Evolutionary conservation across 768 basidiomycete species (phyloP), one percentile per base, ranked within the genome.

Genomic region (Udeniomyces megalosporus): DNA sequence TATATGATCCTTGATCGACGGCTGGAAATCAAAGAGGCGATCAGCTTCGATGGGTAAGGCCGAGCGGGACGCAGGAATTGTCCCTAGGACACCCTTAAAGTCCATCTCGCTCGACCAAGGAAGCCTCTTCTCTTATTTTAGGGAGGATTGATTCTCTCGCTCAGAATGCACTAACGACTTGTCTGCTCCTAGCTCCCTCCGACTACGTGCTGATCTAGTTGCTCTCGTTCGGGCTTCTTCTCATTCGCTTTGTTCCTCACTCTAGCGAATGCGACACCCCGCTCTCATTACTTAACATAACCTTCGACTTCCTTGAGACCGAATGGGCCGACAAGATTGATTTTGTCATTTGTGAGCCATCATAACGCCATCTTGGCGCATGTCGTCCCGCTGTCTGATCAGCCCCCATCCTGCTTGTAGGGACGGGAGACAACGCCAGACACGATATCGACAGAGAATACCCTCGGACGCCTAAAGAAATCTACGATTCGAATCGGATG

Each of bases 311-410:
- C 75, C 73, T 92, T 59, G 83, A 83, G 56, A 78, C 82, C 67
- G 79, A 86, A 65, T 91, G 87, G 88, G 80, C 83, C 46, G 77
- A 80, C 63, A 82, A 91, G 68, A 80, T 95, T 44, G 90, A 95
- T 70, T 95, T 92, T 71, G 88, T 95, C 34, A 77, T 95, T 38
- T 91, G 86, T 56, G 34, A 42, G 62, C 48, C 31, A n/a, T 26
- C 50, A 29, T 42, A 54, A 46, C 49, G 15, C 38, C 15, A 15
- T n/a, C 22, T 24, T 26, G 8, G 5, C 20, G 17, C 54, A 17
- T 20, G 26, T n/a, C n/a, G n/a, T n/a, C n/a, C n/a, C n/a, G 28
- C 34, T 32, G 85, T 69, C 68, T 79, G 76, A 22, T 50, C 66
- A 10, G 4, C 10, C 5, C 24, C 28, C n/a, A 12, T 54, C 66